Conservation (phyloP, 2,329 filamentous ascomycete species). For the Chaetomiaceae sp. region DNA sequence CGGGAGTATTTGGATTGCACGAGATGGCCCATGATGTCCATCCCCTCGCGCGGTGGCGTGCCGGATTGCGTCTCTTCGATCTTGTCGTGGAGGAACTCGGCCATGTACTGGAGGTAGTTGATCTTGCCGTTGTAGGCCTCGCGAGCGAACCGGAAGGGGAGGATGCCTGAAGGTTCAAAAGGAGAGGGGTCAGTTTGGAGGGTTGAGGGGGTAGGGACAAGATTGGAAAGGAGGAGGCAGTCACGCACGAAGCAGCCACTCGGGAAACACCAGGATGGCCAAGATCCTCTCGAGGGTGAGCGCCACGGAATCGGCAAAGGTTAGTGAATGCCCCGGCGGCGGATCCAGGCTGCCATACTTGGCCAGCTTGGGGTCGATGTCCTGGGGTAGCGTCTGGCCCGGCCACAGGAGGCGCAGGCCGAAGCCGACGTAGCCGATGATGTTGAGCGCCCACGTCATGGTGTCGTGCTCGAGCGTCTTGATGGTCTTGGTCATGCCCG, state of each 20-base stretch:
- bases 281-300: conserved; percentile 60
- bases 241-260: conserved; percentile 14
- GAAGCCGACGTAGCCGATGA: conserved; percentile 66
- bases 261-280: conserved; percentile 52
- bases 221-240: conserved; percentile 46
- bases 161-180: conserved; percentile 31
- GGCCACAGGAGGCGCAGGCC: conserved; percentile 59
- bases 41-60: conserved; percentile 37
- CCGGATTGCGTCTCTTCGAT: conserved; percentile 35
- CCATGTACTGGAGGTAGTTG: conserved; percentile 66
- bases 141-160: conserved; percentile 49
- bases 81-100: conserved; percentile 62
- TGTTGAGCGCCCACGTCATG: conserved; percentile 55
- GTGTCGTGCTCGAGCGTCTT: conserved; percentile 57
- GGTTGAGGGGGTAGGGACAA: neutral
- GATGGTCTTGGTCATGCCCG: conserved; percentile 45
- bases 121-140: conserved; percentile 49
- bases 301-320: conserved; percentile 59
- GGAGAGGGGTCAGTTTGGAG: conserved; percentile 2
- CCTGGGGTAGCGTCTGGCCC: conserved; percentile 48
- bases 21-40: conserved; percentile 51
- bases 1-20: conserved; percentile 40
- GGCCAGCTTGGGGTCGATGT: conserved; percentile 40
- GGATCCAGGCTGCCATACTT: conserved; percentile 46
- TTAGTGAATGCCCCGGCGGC: conserved; percentile 54